These are phyloP conservation scores for Termitomyces sp. DNA, from an alignment of 768 basidiomycete species.

Conservation along the genomic window DNA sequence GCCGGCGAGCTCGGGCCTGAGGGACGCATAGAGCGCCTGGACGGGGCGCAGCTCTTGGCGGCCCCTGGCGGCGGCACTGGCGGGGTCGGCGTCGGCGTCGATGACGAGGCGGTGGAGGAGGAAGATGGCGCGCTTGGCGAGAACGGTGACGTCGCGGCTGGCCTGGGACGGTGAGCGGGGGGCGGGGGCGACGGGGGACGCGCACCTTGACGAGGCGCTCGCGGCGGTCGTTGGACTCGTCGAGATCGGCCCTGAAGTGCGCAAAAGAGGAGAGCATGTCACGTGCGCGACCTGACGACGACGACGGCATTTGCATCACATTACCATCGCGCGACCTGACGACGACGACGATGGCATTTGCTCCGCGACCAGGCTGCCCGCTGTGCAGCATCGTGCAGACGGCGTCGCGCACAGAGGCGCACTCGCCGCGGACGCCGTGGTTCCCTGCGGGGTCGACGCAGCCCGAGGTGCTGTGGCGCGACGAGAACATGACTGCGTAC, in stretches of 20 bases:
- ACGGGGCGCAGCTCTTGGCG: slow-evolving; percentile 65
- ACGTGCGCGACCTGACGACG: slow-evolving; percentile 3
- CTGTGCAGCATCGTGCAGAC: slow-evolving; percentile 69
- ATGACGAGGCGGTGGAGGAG: slow-evolving; percentile 70
- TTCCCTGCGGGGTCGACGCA: slow-evolving; percentile 19
- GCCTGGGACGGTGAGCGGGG: slow-evolving; percentile 34
- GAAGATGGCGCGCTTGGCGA: slow-evolving; percentile 93
- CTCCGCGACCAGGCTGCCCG: slow-evolving; percentile 65
- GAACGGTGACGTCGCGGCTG: slow-evolving; percentile 83
- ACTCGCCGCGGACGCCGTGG: slow-evolving; percentile 37
- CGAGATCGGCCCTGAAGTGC: slow-evolving; percentile 64
- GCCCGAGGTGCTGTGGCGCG: slow-evolving; percentile 66
- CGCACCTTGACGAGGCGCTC: slow-evolving; percentile 87
- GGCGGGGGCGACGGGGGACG: neutral
- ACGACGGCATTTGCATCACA: too few species aligned
- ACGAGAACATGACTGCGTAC: slow-evolving; percentile 74
- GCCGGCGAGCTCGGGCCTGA: slow-evolving; percentile 58
- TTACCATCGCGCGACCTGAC: too few species aligned
- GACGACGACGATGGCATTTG: slow-evolving; percentile 42
- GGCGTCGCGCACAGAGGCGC: slow-evolving; percentile 38
- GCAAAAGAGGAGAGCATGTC: slow-evolving; percentile 38
- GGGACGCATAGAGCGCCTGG: slow-evolving; percentile 51
- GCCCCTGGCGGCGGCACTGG: slow-evolving; percentile 36
- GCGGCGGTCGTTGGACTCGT: slow-evolving; percentile 80
- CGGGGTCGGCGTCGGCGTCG: slow-evolving; percentile 30